Base-by-base conservation (phyloP, 78 protist species). In the Dictyostelium intermedium region DNA sequence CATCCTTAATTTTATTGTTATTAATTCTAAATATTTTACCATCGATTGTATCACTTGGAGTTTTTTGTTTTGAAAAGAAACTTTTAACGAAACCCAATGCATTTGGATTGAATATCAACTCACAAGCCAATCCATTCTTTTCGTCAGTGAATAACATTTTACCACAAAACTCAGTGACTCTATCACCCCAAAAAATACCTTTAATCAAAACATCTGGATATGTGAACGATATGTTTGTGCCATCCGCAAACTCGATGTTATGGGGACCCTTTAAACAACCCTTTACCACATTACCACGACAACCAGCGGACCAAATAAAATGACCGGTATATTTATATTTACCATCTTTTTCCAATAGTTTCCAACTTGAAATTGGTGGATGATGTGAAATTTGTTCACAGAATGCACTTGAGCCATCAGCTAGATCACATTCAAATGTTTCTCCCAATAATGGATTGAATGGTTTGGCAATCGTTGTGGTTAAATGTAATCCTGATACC, bases 381-480 rank as follows among this genome's bases (percentile, higher is more conserved):
- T 97, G 98, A 89, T 97, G 98, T 9, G 91, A 63, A 50, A 84
- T 84, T 41, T 97, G 98, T 66, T 97, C 97, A 34, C 66, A 60
- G 50, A 45, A 91, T 9, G 95, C 87, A n/a, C 41, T 20, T 14
- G 95, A 76, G n/a, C 97, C 97, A 56, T 96, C 95, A 3, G 41
- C 43, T 8, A 84, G 80, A 10, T 39, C 14, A 2, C 93, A 95
- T 77, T 96, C 86, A 66, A 79, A 97, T n/a, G 98, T 97, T 91
- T 97, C 98, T 3, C 97, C 97, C 2, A 97, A 63, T 32, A 97
- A 53, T 41, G 98, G 98, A 82, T 97, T 97, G 79, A 97, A 97
- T 80, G 98, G 98, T 85, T 94, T 96, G 3, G 87, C 3, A n/a
- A 83, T 77, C 0, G 91, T 78, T 0, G 61, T 34, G 4, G 92